phyloP scores from a whole-genome alignment of 352 stramenopile species.

The Globisporangium sylvaticum region DNA sequence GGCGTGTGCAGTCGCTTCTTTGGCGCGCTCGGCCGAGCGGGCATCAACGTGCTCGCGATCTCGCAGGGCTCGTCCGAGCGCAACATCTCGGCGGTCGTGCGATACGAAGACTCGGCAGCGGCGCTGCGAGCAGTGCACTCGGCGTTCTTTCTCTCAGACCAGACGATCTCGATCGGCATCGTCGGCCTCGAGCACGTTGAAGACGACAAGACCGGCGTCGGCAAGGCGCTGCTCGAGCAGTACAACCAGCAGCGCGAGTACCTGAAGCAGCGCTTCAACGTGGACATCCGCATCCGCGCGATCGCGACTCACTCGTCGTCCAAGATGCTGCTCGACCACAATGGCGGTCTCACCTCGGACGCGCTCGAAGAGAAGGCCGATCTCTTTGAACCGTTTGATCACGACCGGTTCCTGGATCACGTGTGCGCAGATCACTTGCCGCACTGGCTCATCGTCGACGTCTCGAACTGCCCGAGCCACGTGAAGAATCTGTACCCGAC shows the following conservation, averaged over 20 bases:
- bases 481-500: constrained; percentile 82
- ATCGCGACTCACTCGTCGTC: constrained; percentile 59
- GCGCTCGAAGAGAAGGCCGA: constrained; percentile 18
- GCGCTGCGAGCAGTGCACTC: constrained; percentile 93
- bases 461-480: constrained; percentile 83
- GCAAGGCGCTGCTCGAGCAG: constrained; percentile 86
- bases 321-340: constrained; percentile 65
- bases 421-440: constrained; percentile 87
- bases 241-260: constrained; percentile 79
- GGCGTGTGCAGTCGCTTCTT: constrained; percentile 94
- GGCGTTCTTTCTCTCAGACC: constrained; percentile 93
- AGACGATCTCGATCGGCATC: constrained; percentile 90
- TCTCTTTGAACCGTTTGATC: constrained; percentile 46
- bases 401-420: constrained; percentile 63
- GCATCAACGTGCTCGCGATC: constrained; percentile 95
- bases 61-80: constrained; percentile 92
- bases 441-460: constrained; percentile 93
- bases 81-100: constrained; percentile 95
- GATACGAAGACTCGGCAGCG: constrained; percentile 82
- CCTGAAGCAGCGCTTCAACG: constrained; percentile 80
- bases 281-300: constrained; percentile 78
- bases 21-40: constrained; percentile 86
- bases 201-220: constrained; percentile 48
- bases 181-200: constrained; percentile 78
- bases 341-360: constrained; percentile 52